Percentiles rank a stretch among this genome's conserved stretches.
Conservation (phyloP, 2,329 filamentous ascomycete species). For the Claviceps sp. region DNA sequence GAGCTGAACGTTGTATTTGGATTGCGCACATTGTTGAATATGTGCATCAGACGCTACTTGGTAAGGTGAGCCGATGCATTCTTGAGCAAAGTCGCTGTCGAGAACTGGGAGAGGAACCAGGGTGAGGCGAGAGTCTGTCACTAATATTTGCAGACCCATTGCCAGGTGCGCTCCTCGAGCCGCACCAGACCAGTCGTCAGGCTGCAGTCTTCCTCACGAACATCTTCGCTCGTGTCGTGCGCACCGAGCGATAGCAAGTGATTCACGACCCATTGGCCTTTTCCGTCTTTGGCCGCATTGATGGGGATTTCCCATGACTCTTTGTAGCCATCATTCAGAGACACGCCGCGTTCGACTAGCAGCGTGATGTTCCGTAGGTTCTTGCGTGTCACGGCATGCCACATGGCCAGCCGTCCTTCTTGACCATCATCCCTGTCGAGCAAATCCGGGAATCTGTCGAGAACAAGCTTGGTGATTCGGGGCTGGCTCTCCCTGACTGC, state of each 20-base stretch:
- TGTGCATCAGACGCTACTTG: no score
- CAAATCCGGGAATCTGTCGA: background rate
- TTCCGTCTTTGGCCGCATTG: background rate
- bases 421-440: background rate
- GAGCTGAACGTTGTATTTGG: no score
- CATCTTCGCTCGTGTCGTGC: background rate
- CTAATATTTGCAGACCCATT: conserved; percentile 1
- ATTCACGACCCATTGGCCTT: background rate
- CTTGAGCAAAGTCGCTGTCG: background rate
- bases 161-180: background rate
- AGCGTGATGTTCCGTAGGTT: background rate
- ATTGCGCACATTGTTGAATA: no score
- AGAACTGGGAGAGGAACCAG: background rate
- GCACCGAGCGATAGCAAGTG: conserved; percentile 1
- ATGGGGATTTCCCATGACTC: background rate
- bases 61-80: no score
- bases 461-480: background rate
- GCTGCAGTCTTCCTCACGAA: background rate
- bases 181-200: no score
- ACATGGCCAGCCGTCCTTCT: background rate
- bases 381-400: background rate
- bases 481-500: background rate
- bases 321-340: background rate
- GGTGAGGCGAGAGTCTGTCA: no score
- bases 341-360: background rate